Evolutionary conservation across 768 basidiomycete species (phyloP).

Genomic region (Mycena pura): DNA sequence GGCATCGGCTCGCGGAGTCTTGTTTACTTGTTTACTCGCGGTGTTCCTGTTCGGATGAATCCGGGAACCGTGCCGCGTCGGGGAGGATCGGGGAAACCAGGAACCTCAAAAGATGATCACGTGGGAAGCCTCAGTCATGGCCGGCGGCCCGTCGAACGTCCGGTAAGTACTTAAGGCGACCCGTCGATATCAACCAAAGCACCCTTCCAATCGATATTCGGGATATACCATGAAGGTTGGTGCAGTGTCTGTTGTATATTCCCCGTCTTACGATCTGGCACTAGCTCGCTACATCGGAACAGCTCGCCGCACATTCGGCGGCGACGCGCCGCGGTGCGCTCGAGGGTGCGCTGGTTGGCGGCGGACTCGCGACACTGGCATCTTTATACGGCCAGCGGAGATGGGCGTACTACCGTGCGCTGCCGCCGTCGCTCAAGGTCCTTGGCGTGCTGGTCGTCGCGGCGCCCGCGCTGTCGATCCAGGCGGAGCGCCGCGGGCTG

Average conservation of each 20-base stretch:
- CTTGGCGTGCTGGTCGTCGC: slow-evolving; percentile 68
- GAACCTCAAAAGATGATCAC: too few species aligned
- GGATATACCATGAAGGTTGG: slow-evolving; percentile 12
- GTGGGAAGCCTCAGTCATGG: too few species aligned
- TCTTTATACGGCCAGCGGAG: slow-evolving; percentile 60
- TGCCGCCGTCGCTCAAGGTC: slow-evolving; percentile 72
- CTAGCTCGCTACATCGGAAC: slow-evolving; percentile 43
- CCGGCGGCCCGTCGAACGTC: too few species aligned
- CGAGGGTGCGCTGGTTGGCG: slow-evolving; percentile 61
- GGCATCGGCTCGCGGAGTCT: too few species aligned
- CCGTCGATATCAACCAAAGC: neutral
- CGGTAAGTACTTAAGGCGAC: too few species aligned
- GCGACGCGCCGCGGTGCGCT: slow-evolving; percentile 67
- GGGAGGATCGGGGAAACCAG: too few species aligned
- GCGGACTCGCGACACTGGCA: slow-evolving; percentile 56
- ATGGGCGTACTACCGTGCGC: slow-evolving; percentile 63
- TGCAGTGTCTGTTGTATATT: neutral
- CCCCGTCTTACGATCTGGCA: neutral
- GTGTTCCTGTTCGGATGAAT: too few species aligned
- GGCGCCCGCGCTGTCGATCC: slow-evolving; percentile 70
- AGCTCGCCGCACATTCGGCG: slow-evolving; percentile 57
- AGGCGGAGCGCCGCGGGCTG: slow-evolving; percentile 71
- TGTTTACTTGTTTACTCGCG: too few species aligned
- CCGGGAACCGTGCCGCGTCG: too few species aligned
- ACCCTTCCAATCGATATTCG: too few species aligned